Percentiles rank a stretch among this genome's conserved stretches.
These are phyloP conservation scores for Aspergillus olivimuriae DNA, from an alignment of 495 filamentous ascomycete species.

Conservation along the genomic window DNA sequence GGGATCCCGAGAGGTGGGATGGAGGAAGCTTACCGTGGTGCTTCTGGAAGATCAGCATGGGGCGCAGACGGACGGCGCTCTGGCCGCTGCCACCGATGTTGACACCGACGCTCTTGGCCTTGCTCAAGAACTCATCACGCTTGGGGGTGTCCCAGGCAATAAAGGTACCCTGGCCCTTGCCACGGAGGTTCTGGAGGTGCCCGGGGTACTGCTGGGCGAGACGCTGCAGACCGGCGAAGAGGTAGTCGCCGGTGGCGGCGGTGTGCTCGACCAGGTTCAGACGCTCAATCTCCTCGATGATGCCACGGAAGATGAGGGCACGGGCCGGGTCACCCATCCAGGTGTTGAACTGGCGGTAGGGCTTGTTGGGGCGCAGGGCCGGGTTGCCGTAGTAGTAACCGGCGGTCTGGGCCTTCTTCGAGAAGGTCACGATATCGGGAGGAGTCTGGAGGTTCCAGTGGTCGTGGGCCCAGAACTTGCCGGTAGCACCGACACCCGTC, in stretches of 20 bases:
- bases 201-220: constrained; percentile 71
- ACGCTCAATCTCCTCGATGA: constrained; percentile 82
- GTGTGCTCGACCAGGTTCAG: constrained; percentile 77
- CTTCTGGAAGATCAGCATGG: constrained; percentile 95
- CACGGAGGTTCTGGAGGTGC: constrained; percentile 83
- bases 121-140: constrained; percentile 76
- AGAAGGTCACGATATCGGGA: constrained; percentile 98
- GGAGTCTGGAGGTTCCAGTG: constrained; percentile 84
- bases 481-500: constrained; percentile 87
- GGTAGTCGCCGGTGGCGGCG: constrained; percentile 73
- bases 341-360: constrained; percentile 99
- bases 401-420: constrained; percentile 97
- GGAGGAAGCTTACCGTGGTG: constrained; percentile 62
- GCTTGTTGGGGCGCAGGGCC: constrained; percentile 88
- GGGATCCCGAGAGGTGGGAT: not conserved
- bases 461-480: constrained; percentile 98
- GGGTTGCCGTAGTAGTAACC: constrained; percentile 94
- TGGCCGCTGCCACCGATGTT: constrained; percentile 90
- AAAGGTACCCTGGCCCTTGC: constrained; percentile 93
- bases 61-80: constrained; percentile 74
- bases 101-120: constrained; percentile 68
- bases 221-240: constrained; percentile 63
- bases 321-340: constrained; percentile 98
- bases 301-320: constrained; percentile 85
- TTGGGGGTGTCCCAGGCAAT: constrained; percentile 90